A percentile compares a stretch with the other conserved stretches of the same genome.
phyloP scores from a whole-genome alignment of 2,329 filamentous ascomycete genomes.

The Sphaerulina musiva region DNA sequence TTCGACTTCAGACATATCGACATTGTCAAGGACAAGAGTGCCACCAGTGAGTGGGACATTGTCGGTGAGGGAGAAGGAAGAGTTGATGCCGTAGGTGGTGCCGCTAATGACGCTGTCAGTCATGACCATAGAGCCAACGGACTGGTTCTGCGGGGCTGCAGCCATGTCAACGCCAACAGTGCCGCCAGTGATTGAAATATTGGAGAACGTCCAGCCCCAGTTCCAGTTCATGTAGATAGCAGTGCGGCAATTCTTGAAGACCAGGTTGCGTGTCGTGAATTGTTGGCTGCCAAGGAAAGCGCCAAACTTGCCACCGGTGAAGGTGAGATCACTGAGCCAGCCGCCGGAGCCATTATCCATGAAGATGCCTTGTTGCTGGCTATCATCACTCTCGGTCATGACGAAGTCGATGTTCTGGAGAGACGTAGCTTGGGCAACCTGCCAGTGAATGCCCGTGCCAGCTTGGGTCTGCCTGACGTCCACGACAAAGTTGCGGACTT shows the following conservation, averaged over 20 bases:
- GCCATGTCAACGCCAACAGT: constrained; percentile 46
- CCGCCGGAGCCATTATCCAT: constrained; percentile 33
- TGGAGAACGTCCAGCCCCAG: constrained; percentile 47
- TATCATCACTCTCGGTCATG: constrained; percentile 39
- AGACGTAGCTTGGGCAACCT: constrained; percentile 51
- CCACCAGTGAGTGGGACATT: constrained; percentile 65
- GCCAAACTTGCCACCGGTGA: constrained; percentile 56
- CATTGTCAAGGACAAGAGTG: constrained; percentile 80
- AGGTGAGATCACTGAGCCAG: constrained; percentile 53
- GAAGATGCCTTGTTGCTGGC: constrained; percentile 44
- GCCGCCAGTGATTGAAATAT: constrained; percentile 42
- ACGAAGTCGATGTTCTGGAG: constrained; percentile 58
- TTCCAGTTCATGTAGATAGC: constrained; percentile 52
- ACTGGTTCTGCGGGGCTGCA: constrained; percentile 34
- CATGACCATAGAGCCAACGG: constrained; percentile 77
- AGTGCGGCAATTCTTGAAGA: constrained; percentile 45
- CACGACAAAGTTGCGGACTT: constrained; percentile 50
- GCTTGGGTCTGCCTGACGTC: constrained; percentile 39
- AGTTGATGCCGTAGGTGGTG: constrained; percentile 69
- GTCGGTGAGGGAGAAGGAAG: constrained; percentile 60
- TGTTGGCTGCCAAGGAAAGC: constrained; percentile 60
- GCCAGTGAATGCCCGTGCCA: constrained; percentile 47
- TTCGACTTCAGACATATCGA: constrained; percentile 66
- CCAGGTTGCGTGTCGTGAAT: constrained; percentile 48
- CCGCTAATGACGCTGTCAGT: constrained; percentile 73